Evolutionary conservation across 1,284 basidiomycete genomes (phyloP).

Genomic region (Melampsora occidentalis): DNA sequence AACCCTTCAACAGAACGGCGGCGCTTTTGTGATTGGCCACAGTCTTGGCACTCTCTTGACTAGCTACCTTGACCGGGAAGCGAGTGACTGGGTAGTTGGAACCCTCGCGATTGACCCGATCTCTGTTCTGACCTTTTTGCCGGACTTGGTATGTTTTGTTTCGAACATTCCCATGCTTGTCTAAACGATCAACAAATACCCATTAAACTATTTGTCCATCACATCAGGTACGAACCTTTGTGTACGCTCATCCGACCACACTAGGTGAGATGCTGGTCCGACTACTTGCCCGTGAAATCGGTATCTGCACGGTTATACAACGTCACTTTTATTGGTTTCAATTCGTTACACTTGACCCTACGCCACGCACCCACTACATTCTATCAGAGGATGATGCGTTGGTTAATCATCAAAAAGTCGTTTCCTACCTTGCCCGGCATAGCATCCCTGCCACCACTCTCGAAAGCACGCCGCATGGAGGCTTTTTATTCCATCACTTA

Average conservation of each 20-base stretch:
- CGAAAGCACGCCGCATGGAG: background rate
- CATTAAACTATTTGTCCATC: background rate
- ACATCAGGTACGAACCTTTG: constrained; percentile 13
- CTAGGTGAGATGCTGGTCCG: background rate
- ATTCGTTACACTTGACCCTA: constrained; percentile 17
- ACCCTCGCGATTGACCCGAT: constrained; percentile 23
- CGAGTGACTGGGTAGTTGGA: background rate
- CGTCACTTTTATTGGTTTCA: constrained; percentile 33
- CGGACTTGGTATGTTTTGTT: constrained; percentile 15
- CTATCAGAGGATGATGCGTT: constrained; percentile 20
- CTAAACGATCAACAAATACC: no score
- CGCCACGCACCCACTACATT: constrained; percentile 5
- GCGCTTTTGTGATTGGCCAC: constrained; percentile 21
- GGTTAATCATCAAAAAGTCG: constrained; percentile 11
- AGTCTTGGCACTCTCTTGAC: constrained; percentile 17
- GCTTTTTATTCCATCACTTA: constrained; percentile 21
- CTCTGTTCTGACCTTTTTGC: constrained; percentile 16
- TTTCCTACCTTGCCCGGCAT: background rate
- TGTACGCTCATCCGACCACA: constrained; percentile 17
- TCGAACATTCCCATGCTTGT: no score
- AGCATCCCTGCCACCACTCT: constrained; percentile 1
- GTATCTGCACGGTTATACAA: constrained; percentile 20
- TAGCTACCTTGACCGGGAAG: background rate
- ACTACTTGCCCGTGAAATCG: constrained; percentile 15
- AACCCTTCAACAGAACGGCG: background rate